Evolutionary conservation across 169 alveolate species (phyloP).

Genomic region (Babesia bigemina): DNA sequence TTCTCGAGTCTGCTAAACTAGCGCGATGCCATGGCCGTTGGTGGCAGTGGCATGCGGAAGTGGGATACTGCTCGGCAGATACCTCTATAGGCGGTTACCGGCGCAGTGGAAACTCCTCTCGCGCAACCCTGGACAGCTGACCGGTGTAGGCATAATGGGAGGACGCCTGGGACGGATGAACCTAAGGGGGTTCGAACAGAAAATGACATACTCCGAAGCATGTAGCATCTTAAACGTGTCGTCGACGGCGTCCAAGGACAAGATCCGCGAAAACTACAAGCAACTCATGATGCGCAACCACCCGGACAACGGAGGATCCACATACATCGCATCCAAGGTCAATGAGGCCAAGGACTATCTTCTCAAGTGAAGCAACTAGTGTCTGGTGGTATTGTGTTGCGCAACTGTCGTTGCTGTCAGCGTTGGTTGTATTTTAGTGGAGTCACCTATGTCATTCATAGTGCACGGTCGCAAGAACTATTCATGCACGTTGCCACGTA

Average conservation of each 20-base stretch:
- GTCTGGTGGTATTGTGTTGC: too few relatives aligned
- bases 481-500: too few relatives aligned
- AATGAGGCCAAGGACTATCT: slow-evolving; percentile 87
- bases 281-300: slow-evolving; percentile 88
- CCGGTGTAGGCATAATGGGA: slow-evolving; percentile 27
- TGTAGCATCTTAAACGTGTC: slow-evolving; percentile 72
- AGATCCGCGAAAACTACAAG: slow-evolving; percentile 79
- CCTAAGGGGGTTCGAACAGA: slow-evolving; percentile 74
- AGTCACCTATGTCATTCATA: too few relatives aligned
- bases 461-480: too few relatives aligned
- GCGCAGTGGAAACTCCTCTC: slow-evolving; percentile 16
- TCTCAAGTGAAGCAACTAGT: slow-evolving; percentile 41
- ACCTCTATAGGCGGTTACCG: slow-evolving; percentile 47
- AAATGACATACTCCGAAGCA: slow-evolving; percentile 77
- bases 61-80: slow-evolving; percentile 47
- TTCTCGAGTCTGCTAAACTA: not conserved
- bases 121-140: not conserved
- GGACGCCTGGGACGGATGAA: slow-evolving; percentile 40
- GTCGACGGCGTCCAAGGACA: slow-evolving; percentile 80
- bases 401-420: too few relatives aligned
- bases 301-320: slow-evolving; percentile 90
- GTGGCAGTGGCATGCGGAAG: slow-evolving; percentile 58
- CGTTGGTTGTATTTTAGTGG: too few relatives aligned
- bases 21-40: slow-evolving; percentile 66
- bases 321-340: slow-evolving; percentile 88